Evolutionary conservation across 495 filamentous ascomycete species (phyloP).

Genomic region (Penicillium cataractarum): DNA sequence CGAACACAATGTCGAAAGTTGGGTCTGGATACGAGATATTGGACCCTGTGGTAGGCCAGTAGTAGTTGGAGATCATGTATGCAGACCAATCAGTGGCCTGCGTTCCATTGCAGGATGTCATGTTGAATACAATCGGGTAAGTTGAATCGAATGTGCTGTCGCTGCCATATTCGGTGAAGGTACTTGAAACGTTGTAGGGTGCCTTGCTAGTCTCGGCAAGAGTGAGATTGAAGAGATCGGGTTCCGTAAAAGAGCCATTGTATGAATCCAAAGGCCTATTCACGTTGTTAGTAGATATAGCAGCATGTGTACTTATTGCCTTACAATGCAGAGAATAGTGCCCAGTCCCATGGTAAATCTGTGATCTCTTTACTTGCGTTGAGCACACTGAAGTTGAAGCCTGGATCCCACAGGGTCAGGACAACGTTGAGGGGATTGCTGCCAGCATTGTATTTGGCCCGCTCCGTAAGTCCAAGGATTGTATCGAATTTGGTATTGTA

Average conservation of each 20-base stretch:
- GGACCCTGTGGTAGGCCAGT: neutral
- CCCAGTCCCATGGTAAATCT: neutral
- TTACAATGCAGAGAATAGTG: neutral
- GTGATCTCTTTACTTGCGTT: neutral
- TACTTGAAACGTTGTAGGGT: conserved; percentile 4
- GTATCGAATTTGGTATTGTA: neutral
- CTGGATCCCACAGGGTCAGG: neutral
- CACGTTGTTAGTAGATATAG: neutral
- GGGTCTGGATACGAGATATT: conserved; percentile 6
- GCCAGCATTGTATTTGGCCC: neutral
- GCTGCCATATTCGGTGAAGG: neutral
- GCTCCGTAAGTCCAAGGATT: neutral
- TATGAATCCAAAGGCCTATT: neutral
- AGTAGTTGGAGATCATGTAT: neutral
- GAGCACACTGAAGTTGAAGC: neutral
- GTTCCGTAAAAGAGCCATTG: neutral
- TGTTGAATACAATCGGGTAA: neutral
- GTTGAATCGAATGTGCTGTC: neutral
- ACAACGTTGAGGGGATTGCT: neutral
- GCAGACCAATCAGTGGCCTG: neutral
- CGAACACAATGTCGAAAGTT: conserved; percentile 3
- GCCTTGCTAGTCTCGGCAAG: conserved; percentile 1
- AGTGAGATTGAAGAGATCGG: conserved; percentile 6
- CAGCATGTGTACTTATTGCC: neutral
- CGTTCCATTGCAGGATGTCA: conserved; percentile 5